Evolutionary conservation across 1,284 basidiomycete genomes (phyloP), one percentile per base, ranked within the genome.

Genomic region (Gomphus sp.): DNA sequence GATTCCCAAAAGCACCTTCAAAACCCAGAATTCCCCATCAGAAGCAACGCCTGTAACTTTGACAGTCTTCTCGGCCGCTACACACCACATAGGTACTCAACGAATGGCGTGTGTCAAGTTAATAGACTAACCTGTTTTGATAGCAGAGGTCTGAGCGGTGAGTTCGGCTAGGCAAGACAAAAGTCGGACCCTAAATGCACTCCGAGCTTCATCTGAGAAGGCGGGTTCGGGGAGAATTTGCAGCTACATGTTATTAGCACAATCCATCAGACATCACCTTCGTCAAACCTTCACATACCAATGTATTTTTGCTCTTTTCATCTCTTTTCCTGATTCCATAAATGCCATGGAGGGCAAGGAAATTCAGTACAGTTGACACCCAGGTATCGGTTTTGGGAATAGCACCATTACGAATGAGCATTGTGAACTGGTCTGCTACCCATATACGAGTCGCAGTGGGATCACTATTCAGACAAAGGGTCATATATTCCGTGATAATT

Each of bases 381-480:
- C 91, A 92, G 51, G 77, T 77, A 67, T 96, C 92, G 57, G 81
- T 78, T 69, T 91, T 94, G 8, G 90, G 90, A 44, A 98, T 81
- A 0, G 85, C 79, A 6, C 83, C 81, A 67, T 93, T 95, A 57
- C 89, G 85, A 62, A 94, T 76, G 43, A 98, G 79, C 9, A 82
- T 80, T 10, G 84, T 75, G 31, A 98, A 75, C 73, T 98, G 96
- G 60, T 98, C 93, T 50, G 91, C 79, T 25, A 92, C 84, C 94
- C 95, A 98, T 45, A 73, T 73, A 56, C 91, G 76, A 16, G 34
- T 53, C 4, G n/a, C 31, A 33, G 49, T 58, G 25, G 57, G 57
- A 34, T 58, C 57, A 16, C 57, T 58, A 25, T 52, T 73, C 52
- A 36, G 31, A 16, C 55, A 34, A 51, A 31, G 0, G 5, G n/a